These are phyloP conservation scores for Kazachstania sp. DNA, from an alignment of 1,139 yeast species.

Conservation along the genomic window DNA sequence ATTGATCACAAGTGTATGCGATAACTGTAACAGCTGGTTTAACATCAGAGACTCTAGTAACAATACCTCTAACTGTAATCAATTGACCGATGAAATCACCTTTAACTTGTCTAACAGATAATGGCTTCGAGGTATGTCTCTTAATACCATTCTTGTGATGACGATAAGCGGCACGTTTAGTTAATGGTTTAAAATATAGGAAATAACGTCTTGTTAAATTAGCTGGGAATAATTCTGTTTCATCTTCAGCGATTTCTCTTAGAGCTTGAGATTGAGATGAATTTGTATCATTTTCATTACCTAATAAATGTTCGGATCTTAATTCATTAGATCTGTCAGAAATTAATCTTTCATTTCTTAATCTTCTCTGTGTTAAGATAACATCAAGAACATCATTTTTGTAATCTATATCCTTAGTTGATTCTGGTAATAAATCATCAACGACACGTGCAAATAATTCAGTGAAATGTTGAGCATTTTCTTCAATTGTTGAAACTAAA, in stretches of 20 bases:
- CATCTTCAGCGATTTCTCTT: slow-evolving; percentile 29
- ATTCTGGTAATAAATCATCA: slow-evolving; percentile 83
- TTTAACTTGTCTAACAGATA: slow-evolving; percentile 83
- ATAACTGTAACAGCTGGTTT: slow-evolving; percentile 86
- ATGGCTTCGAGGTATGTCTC: slow-evolving; percentile 39
- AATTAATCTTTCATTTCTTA: slow-evolving; percentile 61
- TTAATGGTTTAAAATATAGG: slow-evolving; percentile 76
- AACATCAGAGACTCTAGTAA: slow-evolving; percentile 92
- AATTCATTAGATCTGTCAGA: slow-evolving; percentile 29
- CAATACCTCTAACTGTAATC: slow-evolving; percentile 88
- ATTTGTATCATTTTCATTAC: slow-evolving; percentile 22
- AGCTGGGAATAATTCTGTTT: slow-evolving; percentile 62
- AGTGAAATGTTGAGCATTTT: slow-evolving; percentile 69
- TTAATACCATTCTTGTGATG: slow-evolving; percentile 12
- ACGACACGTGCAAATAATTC: slow-evolving; percentile 69
- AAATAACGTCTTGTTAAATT: slow-evolving; percentile 79
- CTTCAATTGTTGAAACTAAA: slow-evolving; percentile 38
- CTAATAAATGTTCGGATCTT: slow-evolving; percentile 45
- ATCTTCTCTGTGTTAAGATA: slow-evolving; percentile 78
- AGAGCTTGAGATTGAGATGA: slow-evolving; percentile 29
- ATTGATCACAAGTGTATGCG: slow-evolving; percentile 95
- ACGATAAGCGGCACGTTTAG: slow-evolving; percentile 27
- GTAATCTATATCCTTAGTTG: slow-evolving; percentile 59
- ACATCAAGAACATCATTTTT: slow-evolving; percentile 91
- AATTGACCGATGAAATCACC: slow-evolving; percentile 79